Base-by-base conservation (phyloP, 768 basidiomycete species). In the Xerocomus spinulosus region DNA sequence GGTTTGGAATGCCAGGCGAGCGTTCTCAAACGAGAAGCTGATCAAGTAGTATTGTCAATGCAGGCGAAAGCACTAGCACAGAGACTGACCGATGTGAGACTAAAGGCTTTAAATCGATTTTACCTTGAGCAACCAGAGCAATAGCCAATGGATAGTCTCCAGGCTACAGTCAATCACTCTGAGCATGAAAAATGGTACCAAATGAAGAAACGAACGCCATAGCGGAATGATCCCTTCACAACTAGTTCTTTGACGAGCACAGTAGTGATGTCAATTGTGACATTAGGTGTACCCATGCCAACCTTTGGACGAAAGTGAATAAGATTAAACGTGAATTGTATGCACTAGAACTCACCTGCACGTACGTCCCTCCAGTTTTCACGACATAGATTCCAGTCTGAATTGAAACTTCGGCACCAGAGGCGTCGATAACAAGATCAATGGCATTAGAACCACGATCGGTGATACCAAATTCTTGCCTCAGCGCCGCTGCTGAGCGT, bases 321-420 rank as follows among this genome's bases (percentile, higher is more conserved):
- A 45, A 39, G 7, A 26, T 28, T 23, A 1, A 30, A 45, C n/a
- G n/a, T n/a, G n/a, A n/a, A 20, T 28, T 39, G 18, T 32, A 54
- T 65, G 18, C 15, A 42, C 26, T 21, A 21, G 21, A 37, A 42
- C 32, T 26, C 52, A 78, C 83, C 69, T 87, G 84, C 14, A 88
- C 80, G 59, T 80, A 79, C 3, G 78, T 83, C 40, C 91, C n/a
- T n/a, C n/a, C n/a, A n/a, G n/a, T n/a, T n/a, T n/a, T n/a, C n/a
- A n/a, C n/a, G n/a, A n/a, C n/a, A n/a, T n/a, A n/a, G n/a, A n/a
- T n/a, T n/a, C n/a, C n/a, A n/a, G 89, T 93, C 66, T 92, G 91
- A 50, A 96, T 88, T 42, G 91, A 95, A 6, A 83, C 83, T 66
- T 95, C 92, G n/a, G 94, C 93, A 24, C 94, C 93, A 48, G 87